Conservation (phyloP, 768 basidiomycete genomes). For the Hortiboletus campestris region DNA sequence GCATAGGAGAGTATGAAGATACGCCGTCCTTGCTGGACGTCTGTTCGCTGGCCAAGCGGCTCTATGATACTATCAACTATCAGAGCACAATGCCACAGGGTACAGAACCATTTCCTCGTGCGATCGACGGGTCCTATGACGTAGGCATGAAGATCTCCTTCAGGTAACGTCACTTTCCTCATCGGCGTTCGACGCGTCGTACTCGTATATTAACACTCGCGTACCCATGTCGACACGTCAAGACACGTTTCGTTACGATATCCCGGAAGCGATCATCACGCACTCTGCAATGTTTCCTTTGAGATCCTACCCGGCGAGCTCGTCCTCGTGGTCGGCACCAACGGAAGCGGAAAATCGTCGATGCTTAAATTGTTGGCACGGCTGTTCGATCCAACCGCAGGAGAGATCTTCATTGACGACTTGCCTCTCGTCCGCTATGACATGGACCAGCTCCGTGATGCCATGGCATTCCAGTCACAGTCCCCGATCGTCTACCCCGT, state of each 20-base stretch:
- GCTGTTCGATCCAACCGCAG: slow-evolving; percentile 45
- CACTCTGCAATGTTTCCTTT: slow-evolving; percentile 26
- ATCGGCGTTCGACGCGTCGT: neutral
- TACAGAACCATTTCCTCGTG: slow-evolving; percentile 19
- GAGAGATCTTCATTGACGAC: slow-evolving; percentile 45
- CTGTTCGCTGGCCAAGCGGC: slow-evolving; percentile 14
- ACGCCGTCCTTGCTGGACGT: slow-evolving; percentile 10
- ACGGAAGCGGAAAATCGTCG: slow-evolving; percentile 30
- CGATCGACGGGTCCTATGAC: neutral
- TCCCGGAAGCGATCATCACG: slow-evolving; percentile 17
- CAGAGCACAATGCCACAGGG: slow-evolving; percentile 17
- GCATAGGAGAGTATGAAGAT: slow-evolving; percentile 10
- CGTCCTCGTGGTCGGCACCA: slow-evolving; percentile 32
- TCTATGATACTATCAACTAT: slow-evolving; percentile 24
- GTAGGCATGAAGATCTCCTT: slow-evolving; percentile 30
- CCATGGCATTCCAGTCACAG: slow-evolving; percentile 50
- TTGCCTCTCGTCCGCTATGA: slow-evolving; percentile 38
- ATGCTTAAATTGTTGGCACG: slow-evolving; percentile 50
- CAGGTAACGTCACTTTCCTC: slow-evolving; percentile 6
- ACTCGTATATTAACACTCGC: neutral
- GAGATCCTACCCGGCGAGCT: slow-evolving; percentile 30
- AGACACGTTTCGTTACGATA: slow-evolving; percentile 27
- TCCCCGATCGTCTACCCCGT: slow-evolving; percentile 49
- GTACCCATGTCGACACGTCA: neutral
- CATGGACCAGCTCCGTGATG: slow-evolving; percentile 38